Evolutionary conservation across 768 basidiomycete species (phyloP), one percentile per base, ranked within the genome.

Genomic region (Cystobasidium onofrii): DNA sequence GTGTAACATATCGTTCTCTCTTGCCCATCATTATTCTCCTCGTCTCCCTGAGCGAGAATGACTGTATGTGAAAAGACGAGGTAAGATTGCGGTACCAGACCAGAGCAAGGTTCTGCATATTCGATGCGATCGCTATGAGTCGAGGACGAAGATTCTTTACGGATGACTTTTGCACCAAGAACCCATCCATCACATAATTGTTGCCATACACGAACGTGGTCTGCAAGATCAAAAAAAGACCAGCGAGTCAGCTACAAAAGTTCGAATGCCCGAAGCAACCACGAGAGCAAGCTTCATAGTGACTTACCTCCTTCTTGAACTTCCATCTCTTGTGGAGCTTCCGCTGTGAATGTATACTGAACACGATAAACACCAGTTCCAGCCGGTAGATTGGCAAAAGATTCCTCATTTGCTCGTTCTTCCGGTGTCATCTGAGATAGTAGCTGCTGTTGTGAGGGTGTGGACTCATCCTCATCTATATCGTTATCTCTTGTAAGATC

Each of bases 151-250:
- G n/a, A 27, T 2, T 60, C 57, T 29, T 29, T 60, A 27, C 57
- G 63, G 25, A 36, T 25, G 9, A 71, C 33, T 27, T 71, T 71
- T 12, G 50, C 69, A 27, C 69, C 69, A 10, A 71, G 46, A 10
- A 71, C 69, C 69, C 69, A 71, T 10, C 69, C 69, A 44, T 71
- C 69, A 29, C 39, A 31, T 27, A 71, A 36, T 34, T 60, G 69
- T 31, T 71, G 50, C 69, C 69, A 71, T 1, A 71, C 69, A 13
- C 69, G 27, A 44, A 71, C 69, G 27, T 54, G 50, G 25, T 71
- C 69, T 33, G 20, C 31, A 12, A 10, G 23, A 31, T 4, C 54
- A 34, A 41, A 36, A 20, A 55, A 71, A 39, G 20, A 9, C 18
- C 15, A 23, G 4, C 15, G 34, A 34, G 4, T 46, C 57, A 34